Conservation (phyloP, 441 rosid genomes). For the Arabidopsis lyrata region DNA sequence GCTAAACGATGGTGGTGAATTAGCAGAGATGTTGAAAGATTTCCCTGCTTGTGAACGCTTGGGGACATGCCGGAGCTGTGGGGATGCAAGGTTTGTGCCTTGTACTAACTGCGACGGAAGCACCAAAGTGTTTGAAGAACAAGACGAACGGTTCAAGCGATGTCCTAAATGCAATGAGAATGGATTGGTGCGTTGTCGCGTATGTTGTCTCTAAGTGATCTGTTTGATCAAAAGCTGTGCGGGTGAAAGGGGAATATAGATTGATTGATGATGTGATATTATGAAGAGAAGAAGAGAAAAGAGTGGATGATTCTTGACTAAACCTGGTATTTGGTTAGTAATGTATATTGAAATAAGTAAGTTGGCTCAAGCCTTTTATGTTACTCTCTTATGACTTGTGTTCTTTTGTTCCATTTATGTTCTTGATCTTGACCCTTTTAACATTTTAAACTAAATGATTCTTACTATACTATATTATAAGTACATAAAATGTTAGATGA, state of each 20-base stretch:
- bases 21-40: slow-evolving; percentile 66
- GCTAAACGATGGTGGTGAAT: slow-evolving; percentile 80
- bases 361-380: slow-evolving; percentile 29
- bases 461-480: slow-evolving; percentile 17
- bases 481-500: background rate
- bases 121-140: slow-evolving; percentile 74
- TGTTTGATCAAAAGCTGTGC: slow-evolving; percentile 29
- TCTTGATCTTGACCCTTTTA: slow-evolving; percentile 18
- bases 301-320: slow-evolving; percentile 28
- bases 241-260: slow-evolving; percentile 20
- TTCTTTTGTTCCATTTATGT: slow-evolving; percentile 25
- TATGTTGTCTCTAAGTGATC: slow-evolving; percentile 54
- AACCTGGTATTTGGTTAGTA: slow-evolving; percentile 32
- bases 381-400: slow-evolving; percentile 20
- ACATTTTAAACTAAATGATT: slow-evolving; percentile 24
- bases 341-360: slow-evolving; percentile 44
- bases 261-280: slow-evolving; percentile 23
- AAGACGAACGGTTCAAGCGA: slow-evolving; percentile 57
- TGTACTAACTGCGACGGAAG: slow-evolving; percentile 82
- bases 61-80: slow-evolving; percentile 68
- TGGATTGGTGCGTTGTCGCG: slow-evolving; percentile 78
- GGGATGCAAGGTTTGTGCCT: slow-evolving; percentile 86
- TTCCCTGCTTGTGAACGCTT: slow-evolving; percentile 56
- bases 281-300: slow-evolving; percentile 30
- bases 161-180: slow-evolving; percentile 89